Percentiles rank a stretch among this genome's conserved stretches.
phyloP scores from a whole-genome alignment of 495 filamentous ascomycete species.

The Pyrenopolyporus hunteri region DNA sequence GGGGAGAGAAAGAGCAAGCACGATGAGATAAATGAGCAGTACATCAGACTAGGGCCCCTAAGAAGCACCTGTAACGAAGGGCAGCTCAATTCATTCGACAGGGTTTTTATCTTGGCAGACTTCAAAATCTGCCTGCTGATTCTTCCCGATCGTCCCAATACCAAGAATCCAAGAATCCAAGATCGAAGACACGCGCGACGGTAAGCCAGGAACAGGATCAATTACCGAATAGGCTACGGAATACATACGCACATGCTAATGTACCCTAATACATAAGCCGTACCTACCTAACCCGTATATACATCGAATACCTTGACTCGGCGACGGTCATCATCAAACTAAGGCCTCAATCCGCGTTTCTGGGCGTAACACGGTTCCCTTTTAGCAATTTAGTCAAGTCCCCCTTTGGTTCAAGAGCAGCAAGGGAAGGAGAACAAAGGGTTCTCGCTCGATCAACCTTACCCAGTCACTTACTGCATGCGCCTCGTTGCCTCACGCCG shows the following conservation, averaged over 20 bases:
- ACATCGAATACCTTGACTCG: too few relatives aligned
- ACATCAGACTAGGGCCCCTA: too few relatives aligned
- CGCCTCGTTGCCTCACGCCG: conserved; percentile 22
- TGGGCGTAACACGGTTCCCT: conserved; percentile 14
- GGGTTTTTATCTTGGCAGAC: conserved; percentile 14
- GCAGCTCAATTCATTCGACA: too few relatives aligned
- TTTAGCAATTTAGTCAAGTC: conserved; percentile 15
- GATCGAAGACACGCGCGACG: conserved; percentile 10
- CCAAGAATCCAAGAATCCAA: conserved; percentile 22
- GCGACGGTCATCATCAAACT: conserved; percentile 2
- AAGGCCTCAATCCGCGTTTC: conserved; percentile 7
- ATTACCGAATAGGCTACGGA: too few relatives aligned
- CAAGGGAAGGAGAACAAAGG: conserved; percentile 16
- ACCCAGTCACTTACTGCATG: conserved; percentile 15
- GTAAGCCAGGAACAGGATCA: conserved; percentile 11
- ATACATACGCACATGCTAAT: too few relatives aligned
- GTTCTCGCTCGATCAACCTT: not conserved
- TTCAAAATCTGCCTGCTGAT: not conserved
- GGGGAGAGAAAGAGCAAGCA: not conserved
- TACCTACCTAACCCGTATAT: too few relatives aligned
- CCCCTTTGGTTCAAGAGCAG: not conserved
- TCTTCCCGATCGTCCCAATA: conserved; percentile 6
- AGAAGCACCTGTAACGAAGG: too few relatives aligned
- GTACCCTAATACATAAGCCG: too few relatives aligned
- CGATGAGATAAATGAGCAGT: conserved; percentile 18